phyloP scores from a whole-genome alignment of 2,329 filamentous ascomycete species.

The Alternaria consortialis region DNA sequence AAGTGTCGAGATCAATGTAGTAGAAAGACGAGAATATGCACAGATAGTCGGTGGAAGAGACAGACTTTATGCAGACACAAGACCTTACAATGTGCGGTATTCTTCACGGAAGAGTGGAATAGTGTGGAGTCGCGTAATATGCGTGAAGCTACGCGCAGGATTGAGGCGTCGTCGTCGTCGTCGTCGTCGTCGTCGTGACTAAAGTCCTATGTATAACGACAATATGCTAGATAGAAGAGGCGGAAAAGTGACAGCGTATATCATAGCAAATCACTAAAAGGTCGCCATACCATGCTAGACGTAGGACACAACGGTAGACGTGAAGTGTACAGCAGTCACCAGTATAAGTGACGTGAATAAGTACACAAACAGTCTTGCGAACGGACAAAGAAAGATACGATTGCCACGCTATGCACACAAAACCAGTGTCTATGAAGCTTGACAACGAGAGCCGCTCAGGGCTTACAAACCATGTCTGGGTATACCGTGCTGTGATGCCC shows the following conservation, averaged over 20 bases:
- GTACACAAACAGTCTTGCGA: background rate
- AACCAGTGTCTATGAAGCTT: slow-evolving; percentile 5
- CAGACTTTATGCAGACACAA: background rate
- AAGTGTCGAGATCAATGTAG: background rate
- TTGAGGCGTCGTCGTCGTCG: background rate
- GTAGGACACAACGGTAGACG: background rate
- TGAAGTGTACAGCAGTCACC: background rate
- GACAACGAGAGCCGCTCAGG: slow-evolving; percentile 4
- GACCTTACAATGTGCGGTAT: background rate
- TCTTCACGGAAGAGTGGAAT: background rate
- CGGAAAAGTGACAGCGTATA: background rate
- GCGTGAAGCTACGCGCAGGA: background rate
- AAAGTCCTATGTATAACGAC: background rate
- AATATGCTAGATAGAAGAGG: background rate
- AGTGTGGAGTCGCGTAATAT: background rate
- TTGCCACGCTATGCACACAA: slow-evolving; percentile 9
- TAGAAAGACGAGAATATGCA: background rate
- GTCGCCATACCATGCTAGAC: background rate
- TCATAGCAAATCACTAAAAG: background rate
- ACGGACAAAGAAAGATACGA: background rate
- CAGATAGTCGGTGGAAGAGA: background rate
- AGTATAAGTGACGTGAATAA: background rate
- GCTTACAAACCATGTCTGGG: slow-evolving; percentile 15
- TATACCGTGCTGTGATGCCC: slow-evolving; percentile 21
- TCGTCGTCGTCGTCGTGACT: background rate